phyloP scores from a whole-genome alignment of 345 rosid species.

The Heritiera littoralis region DNA sequence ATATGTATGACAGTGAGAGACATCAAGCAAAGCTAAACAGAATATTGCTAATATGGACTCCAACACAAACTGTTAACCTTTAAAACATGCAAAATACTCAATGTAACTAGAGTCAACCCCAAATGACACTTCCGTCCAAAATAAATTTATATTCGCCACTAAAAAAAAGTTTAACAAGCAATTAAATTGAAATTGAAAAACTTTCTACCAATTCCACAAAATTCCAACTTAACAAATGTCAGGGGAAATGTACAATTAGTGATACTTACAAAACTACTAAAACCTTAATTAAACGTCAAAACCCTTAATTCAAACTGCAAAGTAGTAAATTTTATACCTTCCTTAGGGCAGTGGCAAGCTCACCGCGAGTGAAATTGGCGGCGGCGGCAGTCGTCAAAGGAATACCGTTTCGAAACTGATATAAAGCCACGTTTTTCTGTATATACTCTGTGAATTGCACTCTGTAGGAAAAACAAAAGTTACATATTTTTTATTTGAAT shows the following conservation, averaged over 20 bases:
- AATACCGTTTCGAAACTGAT: slow-evolving; percentile 90
- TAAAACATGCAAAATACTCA: background rate
- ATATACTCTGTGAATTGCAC: slow-evolving; percentile 97
- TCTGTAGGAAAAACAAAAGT: slow-evolving; percentile 32
- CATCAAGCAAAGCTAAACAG: background rate
- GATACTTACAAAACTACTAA: background rate
- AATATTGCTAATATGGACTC: too few relatives aligned
- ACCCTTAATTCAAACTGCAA: background rate
- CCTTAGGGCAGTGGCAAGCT: slow-evolving; percentile 93
- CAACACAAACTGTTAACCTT: too few relatives aligned
- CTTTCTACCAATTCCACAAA: background rate
- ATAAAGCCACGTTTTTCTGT: slow-evolving; percentile 92
- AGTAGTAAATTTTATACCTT: slow-evolving; percentile 47
- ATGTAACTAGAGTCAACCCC: background rate
- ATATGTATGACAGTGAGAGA: background rate
- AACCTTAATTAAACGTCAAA: slow-evolving; percentile 2
- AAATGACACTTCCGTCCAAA: background rate
- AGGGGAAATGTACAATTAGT: background rate
- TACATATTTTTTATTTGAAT: background rate
- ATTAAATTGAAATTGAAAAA: background rate
- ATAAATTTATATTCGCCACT: background rate
- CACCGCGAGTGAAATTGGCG: slow-evolving; percentile 89
- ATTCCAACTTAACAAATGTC: background rate
- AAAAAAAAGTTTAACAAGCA: background rate
- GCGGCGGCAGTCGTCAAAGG: slow-evolving; percentile 91